Evolutionary conservation across 164 flowering plant species (phyloP).

Genomic region (Santalum album): DNA sequence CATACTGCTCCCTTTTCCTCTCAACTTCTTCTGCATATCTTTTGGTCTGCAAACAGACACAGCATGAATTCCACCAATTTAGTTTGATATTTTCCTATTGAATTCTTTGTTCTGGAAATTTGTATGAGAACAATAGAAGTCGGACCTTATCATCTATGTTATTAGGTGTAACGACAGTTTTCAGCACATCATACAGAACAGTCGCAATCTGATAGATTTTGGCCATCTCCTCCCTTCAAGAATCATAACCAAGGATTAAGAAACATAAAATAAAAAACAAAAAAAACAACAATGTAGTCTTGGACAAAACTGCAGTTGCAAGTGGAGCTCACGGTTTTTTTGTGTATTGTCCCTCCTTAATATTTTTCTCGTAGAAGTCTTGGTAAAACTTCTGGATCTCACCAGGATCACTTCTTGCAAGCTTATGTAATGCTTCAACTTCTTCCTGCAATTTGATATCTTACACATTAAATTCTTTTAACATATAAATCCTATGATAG

Average conservation of each 20-base stretch:
- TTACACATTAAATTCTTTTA: background rate
- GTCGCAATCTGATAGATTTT: conserved; percentile 79
- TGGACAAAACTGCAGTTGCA: too few species aligned
- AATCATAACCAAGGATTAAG: background rate
- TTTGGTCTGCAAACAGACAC: conserved; percentile 37
- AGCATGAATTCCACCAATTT: too few species aligned
- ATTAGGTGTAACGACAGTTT: conserved; percentile 47
- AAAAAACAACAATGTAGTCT: background rate
- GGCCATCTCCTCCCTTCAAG: conserved; percentile 88
- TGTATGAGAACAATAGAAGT: conserved; percentile 5
- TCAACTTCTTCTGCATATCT: conserved; percentile 68
- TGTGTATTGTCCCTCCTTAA: conserved; percentile 49
- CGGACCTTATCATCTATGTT: conserved; percentile 67
- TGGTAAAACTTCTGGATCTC: conserved; percentile 73
- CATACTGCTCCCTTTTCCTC: conserved; percentile 52
- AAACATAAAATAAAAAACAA: background rate
- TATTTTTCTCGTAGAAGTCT: conserved; percentile 52
- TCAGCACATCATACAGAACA: conserved; percentile 78
- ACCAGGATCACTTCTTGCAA: conserved; percentile 55
- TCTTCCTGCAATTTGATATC: conserved; percentile 58
- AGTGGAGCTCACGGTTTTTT: conserved; percentile 66
- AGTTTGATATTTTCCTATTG: too few species aligned
- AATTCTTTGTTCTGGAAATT: too few species aligned
- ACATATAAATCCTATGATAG: background rate
- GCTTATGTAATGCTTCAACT: conserved; percentile 34